These are phyloP conservation scores for Chloris gayana DNA, from an alignment of 176 grass and related monocot species.

Conservation along the genomic window DNA sequence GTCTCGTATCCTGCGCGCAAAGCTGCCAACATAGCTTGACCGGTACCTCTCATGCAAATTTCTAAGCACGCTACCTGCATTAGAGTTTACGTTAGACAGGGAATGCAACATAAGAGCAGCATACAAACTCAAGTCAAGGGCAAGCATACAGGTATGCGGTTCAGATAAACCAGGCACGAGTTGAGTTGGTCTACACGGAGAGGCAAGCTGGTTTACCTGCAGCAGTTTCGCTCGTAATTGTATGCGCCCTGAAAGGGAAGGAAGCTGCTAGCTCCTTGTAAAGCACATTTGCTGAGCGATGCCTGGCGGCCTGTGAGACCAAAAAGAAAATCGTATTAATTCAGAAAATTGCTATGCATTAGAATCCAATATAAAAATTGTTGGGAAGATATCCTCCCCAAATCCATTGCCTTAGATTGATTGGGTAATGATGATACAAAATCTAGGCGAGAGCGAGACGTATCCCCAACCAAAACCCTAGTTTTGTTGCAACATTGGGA, in stretches of 20 bases:
- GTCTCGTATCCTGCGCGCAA: constrained; percentile 57
- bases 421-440: too few relatives aligned
- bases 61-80: constrained; percentile 57
- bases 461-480: constrained; percentile 12
- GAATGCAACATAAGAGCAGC: background rate
- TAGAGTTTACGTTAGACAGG: background rate
- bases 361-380: too few relatives aligned
- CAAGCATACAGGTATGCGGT: background rate
- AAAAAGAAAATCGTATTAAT: background rate
- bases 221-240: background rate
- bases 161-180: background rate
- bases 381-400: too few relatives aligned
- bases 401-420: too few relatives aligned
- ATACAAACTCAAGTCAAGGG: background rate
- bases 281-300: constrained; percentile 11
- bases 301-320: constrained; percentile 24
- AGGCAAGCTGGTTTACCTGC: background rate
- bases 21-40: constrained; percentile 83
- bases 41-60: constrained; percentile 64
- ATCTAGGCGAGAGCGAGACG: too few relatives aligned
- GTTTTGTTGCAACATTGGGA: background rate
- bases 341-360: too few relatives aligned
- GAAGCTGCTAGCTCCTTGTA: constrained; percentile 27
- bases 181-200: background rate
- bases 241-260: constrained; percentile 2